phyloP scores from a whole-genome alignment of 805 yeast genomes.

The Lipomyces chichibuensis region DNA sequence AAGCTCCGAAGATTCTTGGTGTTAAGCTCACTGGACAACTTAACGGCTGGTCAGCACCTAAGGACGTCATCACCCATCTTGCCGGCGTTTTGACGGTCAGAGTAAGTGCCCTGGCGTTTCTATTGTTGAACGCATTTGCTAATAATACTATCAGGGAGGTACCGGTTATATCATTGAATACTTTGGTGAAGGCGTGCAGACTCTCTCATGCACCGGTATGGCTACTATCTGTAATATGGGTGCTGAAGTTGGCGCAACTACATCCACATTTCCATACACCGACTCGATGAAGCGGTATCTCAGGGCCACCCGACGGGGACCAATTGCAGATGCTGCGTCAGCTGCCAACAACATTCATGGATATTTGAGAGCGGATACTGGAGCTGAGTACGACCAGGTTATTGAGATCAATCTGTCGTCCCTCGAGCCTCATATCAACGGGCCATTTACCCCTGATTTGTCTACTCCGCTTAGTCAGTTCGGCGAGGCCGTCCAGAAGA shows the following conservation, averaged over 20 bases:
- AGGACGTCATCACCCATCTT: conserved; percentile 88
- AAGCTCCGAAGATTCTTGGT: conserved; percentile 95
- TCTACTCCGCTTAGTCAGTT: conserved; percentile 92
- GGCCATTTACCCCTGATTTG: conserved; percentile 98
- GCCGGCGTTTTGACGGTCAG: conserved; percentile 95
- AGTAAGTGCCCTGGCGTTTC: conserved; percentile 11
- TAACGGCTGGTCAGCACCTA: conserved; percentile 96
- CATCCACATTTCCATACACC: conserved; percentile 96
- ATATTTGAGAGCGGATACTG: conserved; percentile 82
- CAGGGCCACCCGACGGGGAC: conserved; percentile 80
- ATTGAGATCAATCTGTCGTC: conserved; percentile 86
- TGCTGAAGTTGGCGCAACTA: conserved; percentile 98
- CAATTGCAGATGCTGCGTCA: conserved; percentile 79
- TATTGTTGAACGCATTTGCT: background rate
- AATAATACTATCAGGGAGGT: conserved; percentile 63
- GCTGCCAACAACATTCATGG: conserved; percentile 59
- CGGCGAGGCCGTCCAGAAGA: conserved; percentile 77
- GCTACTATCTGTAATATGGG: conserved; percentile 99
- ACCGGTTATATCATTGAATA: conserved; percentile 96
- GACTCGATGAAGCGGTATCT: conserved; percentile 85
- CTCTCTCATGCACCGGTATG: conserved; percentile 97
- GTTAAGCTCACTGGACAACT: conserved; percentile 89
- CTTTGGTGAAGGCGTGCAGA: conserved; percentile 91
- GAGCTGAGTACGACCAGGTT: conserved; percentile 90
- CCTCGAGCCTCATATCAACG: conserved; percentile 94